Evolutionary conservation across 306 rosid species (phyloP), one percentile per base, ranked within the genome.

Genomic region (Parietaria judaica): DNA sequence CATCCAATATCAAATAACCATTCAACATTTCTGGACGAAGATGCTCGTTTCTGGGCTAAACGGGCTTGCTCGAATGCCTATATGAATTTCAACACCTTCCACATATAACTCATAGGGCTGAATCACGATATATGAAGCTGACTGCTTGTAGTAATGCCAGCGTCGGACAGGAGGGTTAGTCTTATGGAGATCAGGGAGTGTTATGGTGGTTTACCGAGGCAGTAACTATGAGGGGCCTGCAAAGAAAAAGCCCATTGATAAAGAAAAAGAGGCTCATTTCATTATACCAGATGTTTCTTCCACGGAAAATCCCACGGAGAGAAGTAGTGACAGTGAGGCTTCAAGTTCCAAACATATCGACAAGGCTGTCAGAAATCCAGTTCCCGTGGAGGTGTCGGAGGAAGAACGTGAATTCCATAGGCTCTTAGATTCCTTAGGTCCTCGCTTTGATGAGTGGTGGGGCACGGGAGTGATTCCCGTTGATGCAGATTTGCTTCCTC

Each of bases 371-470:
- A 76, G 41, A 63, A 71, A 60, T 64, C 63, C 16, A 38, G 64
- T 61, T 56, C 75, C 37, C 56, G 53, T 49, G 74, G 78, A 51
- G 67, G 70, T 86, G 85, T 72, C 97, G 1, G 79, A 74, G 4
- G 97, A 86, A 73, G 99, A 86, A 73, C 78, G 51, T 54, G 97
- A 94, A 64, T 94, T 80, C 55, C 60, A 86, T 69, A 76, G 68
- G 63, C 65, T 94, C 72, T 76, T 94, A 61, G 95, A 81, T 76
- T 88, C 66, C 59, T 86, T 94, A 46, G 99, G 99, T 63, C 89
- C 94, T 48, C 99, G 99, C 68, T 94, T 80, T 78, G 85, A 68
- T 47, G 99, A 84, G 61, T 94, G 94, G 94, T 94, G 99, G 99
- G 95, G 95, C 49, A 88, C 87, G 2, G 96, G 99, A 76, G 71